These are phyloP conservation scores for Eucalyptus paniculata DNA, from an alignment of 345 rosid genomes.

Conservation along the genomic window DNA sequence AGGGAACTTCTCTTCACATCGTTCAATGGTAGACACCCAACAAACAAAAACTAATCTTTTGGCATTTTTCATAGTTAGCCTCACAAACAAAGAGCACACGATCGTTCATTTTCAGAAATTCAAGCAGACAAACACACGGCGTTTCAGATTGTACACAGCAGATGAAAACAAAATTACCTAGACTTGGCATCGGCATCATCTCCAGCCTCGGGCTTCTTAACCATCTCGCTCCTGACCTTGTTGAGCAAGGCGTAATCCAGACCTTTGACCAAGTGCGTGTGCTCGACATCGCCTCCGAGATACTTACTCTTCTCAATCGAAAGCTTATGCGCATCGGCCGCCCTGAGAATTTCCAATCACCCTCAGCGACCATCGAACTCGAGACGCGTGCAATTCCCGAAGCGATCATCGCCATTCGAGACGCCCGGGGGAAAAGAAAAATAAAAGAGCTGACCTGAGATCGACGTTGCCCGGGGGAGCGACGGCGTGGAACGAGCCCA, in stretches of 20 bases:
- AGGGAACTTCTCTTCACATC: neutral
- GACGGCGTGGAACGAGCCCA: conserved; percentile 89
- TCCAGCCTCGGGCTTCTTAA: conserved; percentile 65
- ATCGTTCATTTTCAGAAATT: neutral
- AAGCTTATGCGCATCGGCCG: conserved; percentile 72
- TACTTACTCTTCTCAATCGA: conserved; percentile 98
- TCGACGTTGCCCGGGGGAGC: conserved; percentile 94
- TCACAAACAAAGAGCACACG: neutral
- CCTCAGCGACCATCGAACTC: neutral
- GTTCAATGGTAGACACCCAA: neutral
- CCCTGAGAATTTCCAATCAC: conserved; percentile 7
- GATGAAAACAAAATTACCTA: conserved; percentile 24
- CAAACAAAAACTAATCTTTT: neutral
- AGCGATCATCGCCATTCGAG: neutral
- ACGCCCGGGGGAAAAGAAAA: too few relatives aligned
- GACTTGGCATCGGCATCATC: conserved; percentile 55
- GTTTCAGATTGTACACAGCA: neutral
- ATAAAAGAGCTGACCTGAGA: conserved; percentile 18
- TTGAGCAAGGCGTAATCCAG: conserved; percentile 88
- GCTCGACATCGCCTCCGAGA: conserved; percentile 99
- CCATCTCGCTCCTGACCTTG: conserved; percentile 92
- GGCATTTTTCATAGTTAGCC: neutral
- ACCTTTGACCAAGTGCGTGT: conserved; percentile 96
- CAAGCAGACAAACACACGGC: neutral
- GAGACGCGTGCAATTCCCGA: neutral